Evolutionary conservation across 805 yeast genomes (phyloP).

Genomic region (Soucietia sequanensis): DNA sequence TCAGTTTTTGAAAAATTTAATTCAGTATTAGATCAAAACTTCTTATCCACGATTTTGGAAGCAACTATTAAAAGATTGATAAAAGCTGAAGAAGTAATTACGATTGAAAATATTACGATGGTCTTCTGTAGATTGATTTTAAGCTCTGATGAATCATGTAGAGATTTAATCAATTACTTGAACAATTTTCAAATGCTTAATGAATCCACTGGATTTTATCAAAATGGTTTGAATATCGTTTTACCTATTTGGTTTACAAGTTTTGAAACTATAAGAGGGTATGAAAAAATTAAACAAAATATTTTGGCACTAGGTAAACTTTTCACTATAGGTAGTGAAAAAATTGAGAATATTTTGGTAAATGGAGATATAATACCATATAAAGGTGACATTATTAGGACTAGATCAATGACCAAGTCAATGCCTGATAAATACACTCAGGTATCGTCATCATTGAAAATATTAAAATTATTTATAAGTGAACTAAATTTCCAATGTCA

Average conservation of each 20-base stretch:
- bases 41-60: slow-evolving; percentile 57
- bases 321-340: slow-evolving; percentile 54
- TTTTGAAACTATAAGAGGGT: slow-evolving; percentile 80
- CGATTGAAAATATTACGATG: slow-evolving; percentile 72
- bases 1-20: slow-evolving; percentile 56
- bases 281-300: slow-evolving; percentile 62
- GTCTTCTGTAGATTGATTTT: slow-evolving; percentile 74
- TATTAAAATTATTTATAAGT: slow-evolving; percentile 63
- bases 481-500: slow-evolving; percentile 68
- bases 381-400: slow-evolving; percentile 64
- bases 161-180: slow-evolving; percentile 62
- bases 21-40: slow-evolving; percentile 33
- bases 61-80: slow-evolving; percentile 71
- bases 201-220: slow-evolving; percentile 16
- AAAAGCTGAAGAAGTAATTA: slow-evolving; percentile 63
- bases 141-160: slow-evolving; percentile 46
- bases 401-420: slow-evolving; percentile 77
- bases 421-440: slow-evolving; percentile 63
- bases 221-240: slow-evolving; percentile 52
- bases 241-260: slow-evolving; percentile 81
- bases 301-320: slow-evolving; percentile 71
- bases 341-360: slow-evolving; percentile 54
- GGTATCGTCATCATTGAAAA: slow-evolving; percentile 68
- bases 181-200: slow-evolving; percentile 30
- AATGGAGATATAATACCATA: slow-evolving; percentile 76